A percentile compares a stretch with the other conserved stretches of the same genome.
These are phyloP conservation scores for Pseudozyma tsukubaensis DNA, from an alignment of 1,284 basidiomycete species.

Conservation along the genomic window DNA sequence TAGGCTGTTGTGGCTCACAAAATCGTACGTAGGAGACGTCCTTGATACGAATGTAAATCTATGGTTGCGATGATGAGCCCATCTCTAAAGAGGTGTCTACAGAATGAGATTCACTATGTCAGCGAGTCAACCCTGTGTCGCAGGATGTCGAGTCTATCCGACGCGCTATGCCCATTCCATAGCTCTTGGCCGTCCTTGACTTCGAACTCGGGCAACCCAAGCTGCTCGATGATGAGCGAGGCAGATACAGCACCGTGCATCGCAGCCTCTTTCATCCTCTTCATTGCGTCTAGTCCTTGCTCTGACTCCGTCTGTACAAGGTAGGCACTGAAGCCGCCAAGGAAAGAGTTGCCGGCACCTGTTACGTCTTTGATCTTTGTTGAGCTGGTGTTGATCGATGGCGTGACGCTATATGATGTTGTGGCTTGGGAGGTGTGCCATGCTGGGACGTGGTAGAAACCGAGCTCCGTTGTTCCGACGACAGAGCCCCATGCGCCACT, in stretches of 20 bases:
- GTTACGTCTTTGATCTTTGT: slow-evolving; percentile 49
- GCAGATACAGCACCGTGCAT: slow-evolving; percentile 48
- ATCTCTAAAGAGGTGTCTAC: too few relatives aligned
- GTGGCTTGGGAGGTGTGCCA: slow-evolving; percentile 28
- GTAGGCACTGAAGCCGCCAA: slow-evolving; percentile 49
- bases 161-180: slow-evolving; percentile 36
- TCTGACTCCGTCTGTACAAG: slow-evolving; percentile 23
- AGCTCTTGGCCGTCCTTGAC: slow-evolving; percentile 22
- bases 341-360: slow-evolving; percentile 55
- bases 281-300: slow-evolving; percentile 3
- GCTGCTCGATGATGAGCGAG: slow-evolving; percentile 54
- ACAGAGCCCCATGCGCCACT: slow-evolving; percentile 52
- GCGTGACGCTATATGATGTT: not conserved
- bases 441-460: slow-evolving; percentile 35
- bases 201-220: slow-evolving; percentile 42
- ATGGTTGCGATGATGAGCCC: too few relatives aligned
- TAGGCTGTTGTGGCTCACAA: not conserved
- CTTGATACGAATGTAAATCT: too few relatives aligned
- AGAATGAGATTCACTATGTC: not conserved
- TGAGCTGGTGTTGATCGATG: slow-evolving; percentile 7
- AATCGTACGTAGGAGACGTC: too few relatives aligned
- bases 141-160: slow-evolving; percentile 11
- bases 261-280: slow-evolving; percentile 31
- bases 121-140: not conserved
- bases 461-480: slow-evolving; percentile 24